Percentiles rank a stretch among this genome's conserved stretches.
Conservation (phyloP, 2,329 filamentous ascomycete genomes). For the Fusarium piperis region DNA sequence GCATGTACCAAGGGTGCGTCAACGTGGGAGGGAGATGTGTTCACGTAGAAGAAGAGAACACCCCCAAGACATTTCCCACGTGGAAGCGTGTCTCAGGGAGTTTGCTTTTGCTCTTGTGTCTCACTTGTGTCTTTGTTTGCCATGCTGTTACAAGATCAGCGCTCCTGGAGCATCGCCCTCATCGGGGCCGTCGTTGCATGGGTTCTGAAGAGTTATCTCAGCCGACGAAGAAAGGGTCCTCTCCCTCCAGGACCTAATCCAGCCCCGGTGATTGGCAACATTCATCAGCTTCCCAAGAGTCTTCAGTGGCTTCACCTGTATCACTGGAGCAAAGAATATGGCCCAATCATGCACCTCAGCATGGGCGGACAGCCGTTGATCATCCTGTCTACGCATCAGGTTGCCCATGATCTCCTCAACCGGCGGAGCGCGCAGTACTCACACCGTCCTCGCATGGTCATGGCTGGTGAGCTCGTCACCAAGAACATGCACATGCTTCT, state of each 20-base stretch:
- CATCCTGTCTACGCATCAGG: constrained; percentile 31
- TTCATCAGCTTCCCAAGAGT: constrained; percentile 41
- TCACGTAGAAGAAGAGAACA: background rate
- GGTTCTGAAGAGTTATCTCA: background rate
- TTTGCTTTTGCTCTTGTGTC: background rate
- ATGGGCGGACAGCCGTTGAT: constrained; percentile 35
- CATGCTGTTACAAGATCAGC: background rate
- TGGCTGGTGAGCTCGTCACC: constrained; percentile 46
- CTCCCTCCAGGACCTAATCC: constrained; percentile 46
- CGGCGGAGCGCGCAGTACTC: constrained; percentile 29
- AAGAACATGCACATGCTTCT: constrained; percentile 52
- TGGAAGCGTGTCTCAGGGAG: background rate
- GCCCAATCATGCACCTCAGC: constrained; percentile 35
- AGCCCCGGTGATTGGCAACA: constrained; percentile 35
- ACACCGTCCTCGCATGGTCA: constrained; percentile 42
- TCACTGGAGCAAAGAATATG: constrained; percentile 43
- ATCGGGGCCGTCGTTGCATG: background rate
- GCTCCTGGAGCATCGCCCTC: background rate
- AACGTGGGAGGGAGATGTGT: background rate
- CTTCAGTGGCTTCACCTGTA: constrained; percentile 70
- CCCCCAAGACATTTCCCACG: background rate
- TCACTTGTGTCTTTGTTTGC: background rate
- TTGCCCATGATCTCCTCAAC: constrained; percentile 35
- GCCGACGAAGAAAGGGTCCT: background rate
- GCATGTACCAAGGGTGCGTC: no score